phyloP scores from a whole-genome alignment of 768 basidiomycete species.

The Auriscalpium microsporum region DNA sequence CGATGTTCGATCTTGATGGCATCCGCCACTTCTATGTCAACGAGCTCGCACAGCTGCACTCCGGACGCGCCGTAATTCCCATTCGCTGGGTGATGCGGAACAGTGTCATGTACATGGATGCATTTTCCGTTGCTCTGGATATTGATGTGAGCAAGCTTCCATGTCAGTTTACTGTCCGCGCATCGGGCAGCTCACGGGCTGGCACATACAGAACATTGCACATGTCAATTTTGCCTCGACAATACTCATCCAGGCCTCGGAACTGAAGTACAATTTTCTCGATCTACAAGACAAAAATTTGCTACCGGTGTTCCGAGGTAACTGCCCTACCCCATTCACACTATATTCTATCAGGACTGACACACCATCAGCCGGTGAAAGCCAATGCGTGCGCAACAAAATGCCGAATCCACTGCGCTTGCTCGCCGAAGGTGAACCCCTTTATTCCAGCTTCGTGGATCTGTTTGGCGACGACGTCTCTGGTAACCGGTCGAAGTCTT shows the following conservation, averaged over 20 bases:
- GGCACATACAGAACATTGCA: neutral
- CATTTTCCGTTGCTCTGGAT: neutral
- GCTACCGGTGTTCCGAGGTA: neutral
- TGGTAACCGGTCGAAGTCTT: conserved; percentile 35
- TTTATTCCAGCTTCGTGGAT: conserved; percentile 9
- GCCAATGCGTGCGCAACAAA: neutral
- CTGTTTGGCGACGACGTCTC: conserved; percentile 31
- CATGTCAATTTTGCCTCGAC: neutral
- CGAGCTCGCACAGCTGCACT: neutral
- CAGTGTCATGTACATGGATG: conserved; percentile 1
- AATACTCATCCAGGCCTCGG: neutral
- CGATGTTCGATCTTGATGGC: conserved; percentile 7
- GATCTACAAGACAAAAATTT: neutral
- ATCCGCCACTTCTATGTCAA: conserved; percentile 2
- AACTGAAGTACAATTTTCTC: neutral
- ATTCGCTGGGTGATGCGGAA: conserved; percentile 7
- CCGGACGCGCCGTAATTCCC: conserved; percentile 13
- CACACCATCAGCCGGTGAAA: no score
- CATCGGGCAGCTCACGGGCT: neutral
- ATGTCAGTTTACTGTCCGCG: neutral
- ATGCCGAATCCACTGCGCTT: conserved; percentile 6
- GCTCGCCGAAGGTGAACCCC: conserved; percentile 4
- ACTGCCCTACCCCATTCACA: no score
- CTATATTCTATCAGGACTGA: no score
- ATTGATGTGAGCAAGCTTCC: neutral